Evolutionary conservation across 768 basidiomycete species (phyloP), one percentile per base, ranked within the genome.

Genomic region (Suillus spraguei): DNA sequence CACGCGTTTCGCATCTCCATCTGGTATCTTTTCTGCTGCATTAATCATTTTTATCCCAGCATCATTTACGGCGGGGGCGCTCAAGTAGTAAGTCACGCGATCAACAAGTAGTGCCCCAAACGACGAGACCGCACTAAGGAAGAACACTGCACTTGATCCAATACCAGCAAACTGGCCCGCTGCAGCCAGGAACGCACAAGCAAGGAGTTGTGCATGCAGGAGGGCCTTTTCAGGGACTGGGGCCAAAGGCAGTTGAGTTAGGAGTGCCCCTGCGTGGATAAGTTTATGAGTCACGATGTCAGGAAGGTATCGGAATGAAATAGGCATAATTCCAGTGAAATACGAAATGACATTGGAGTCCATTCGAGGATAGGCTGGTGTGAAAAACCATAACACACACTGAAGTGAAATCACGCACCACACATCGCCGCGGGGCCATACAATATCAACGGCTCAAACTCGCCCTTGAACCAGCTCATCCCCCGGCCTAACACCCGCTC

Each of bases 381-480:
- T 5, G 17, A 8, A 24, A 39, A 39, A 39, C 17, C 6, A 41
- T 20, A 41, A 17, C 17, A 24, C 10, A 11, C 3, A 6, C 17
- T 32, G 17, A 13, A 38, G 61, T 24, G 42, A 28, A 46, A 60
- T 46, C 50, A 76, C 85, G 38, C 66, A 90, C 94, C 94, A 16
- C 91, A 77, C 16, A 94, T 70, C 0, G 87, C 86, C 2, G 92
- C 83, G 16, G 93, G 91, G 3, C 83, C 91, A 70, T 93, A 99
- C 24, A 97, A 75, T 24, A 82, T 70, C 10, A 96, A 66, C 1
- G 84, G 82, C 11, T 82, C 81, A 67, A 87, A 82, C 65, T 92
- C 92, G 47, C 81, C 83, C 17, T 84, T 80, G 75, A 93, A 97
- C 95, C 95, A 98, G 69, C 91, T 91, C 85, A 97, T 85, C 0